A percentile compares a stretch with the other conserved stretches of the same genome.
Conservation (phyloP, 441 rosid species). For the Croton laevigatus region DNA sequence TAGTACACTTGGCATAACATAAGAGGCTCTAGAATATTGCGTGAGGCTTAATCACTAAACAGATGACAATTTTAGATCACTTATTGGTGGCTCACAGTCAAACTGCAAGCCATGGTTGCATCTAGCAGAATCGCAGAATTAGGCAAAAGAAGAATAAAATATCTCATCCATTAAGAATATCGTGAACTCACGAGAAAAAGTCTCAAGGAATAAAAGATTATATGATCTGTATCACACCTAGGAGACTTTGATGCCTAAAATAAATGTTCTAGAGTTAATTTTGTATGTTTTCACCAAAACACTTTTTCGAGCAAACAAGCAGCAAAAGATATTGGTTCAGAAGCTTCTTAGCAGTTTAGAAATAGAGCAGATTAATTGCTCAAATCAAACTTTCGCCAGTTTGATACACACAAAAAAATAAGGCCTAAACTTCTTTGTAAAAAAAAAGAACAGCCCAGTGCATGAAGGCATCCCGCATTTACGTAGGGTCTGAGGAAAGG, state of each 20-base stretch:
- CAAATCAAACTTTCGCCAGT: not conserved
- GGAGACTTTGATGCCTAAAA: not conserved
- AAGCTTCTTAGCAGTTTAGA: not conserved
- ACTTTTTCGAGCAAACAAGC: not conserved
- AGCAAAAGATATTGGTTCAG: not conserved
- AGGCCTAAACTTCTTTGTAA: no score
- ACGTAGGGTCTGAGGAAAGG: no score
- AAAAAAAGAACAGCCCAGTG: no score
- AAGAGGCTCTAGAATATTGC: conserved; percentile 17
- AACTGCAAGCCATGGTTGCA: conserved; percentile 6
- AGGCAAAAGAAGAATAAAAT: conserved; percentile 13
- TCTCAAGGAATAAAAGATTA: not conserved
- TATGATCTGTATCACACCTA: not conserved
- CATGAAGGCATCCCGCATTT: no score
- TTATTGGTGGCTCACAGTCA: conserved; percentile 4
- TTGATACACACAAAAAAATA: not conserved
- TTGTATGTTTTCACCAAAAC: not conserved
- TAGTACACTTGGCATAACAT: not conserved
- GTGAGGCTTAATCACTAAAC: conserved; percentile 10
- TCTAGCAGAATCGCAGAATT: not conserved
- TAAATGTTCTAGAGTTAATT: not conserved
- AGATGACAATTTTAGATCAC: conserved; percentile 7
- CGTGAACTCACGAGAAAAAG: conserved; percentile 17
- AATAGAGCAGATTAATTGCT: not conserved
- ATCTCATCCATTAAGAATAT: conserved; percentile 7